These are phyloP conservation scores for Aspergillus tanneri DNA, from an alignment of 2,329 filamentous ascomycete species.

Conservation along the genomic window DNA sequence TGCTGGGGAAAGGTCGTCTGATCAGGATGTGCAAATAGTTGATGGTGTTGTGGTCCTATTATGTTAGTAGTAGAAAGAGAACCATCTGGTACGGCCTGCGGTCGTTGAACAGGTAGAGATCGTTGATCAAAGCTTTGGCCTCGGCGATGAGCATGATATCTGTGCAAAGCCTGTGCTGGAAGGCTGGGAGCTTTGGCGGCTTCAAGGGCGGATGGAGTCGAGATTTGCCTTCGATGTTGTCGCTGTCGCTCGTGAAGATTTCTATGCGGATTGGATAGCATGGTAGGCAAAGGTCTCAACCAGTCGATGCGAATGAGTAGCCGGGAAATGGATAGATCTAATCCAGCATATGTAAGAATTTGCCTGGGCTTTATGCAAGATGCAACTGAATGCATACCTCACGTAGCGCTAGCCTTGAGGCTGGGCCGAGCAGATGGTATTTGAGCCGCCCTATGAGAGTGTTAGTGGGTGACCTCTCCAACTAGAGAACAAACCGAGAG, in stretches of 20 bases:
- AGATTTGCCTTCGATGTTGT: conserved; percentile 83
- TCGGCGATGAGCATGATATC: conserved; percentile 66
- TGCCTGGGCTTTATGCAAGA: background rate
- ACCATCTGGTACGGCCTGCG: conserved; percentile 50
- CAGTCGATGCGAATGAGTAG: conserved; percentile 18
- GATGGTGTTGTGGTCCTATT: conserved; percentile 66
- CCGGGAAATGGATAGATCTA: conserved; percentile 44
- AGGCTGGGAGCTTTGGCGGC: conserved; percentile 68
- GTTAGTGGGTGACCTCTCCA: conserved; percentile 47
- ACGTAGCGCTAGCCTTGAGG: conserved; percentile 81
- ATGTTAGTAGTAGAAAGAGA: conserved; percentile 56
- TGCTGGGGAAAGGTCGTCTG: conserved; percentile 43
- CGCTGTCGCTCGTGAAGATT: conserved; percentile 71
- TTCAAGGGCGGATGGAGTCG: conserved; percentile 76
- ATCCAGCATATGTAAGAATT: conserved; percentile 18
- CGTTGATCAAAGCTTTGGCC: conserved; percentile 81
- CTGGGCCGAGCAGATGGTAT: conserved; percentile 32
- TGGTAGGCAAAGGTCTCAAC: conserved; percentile 48
- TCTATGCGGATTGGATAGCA: conserved; percentile 75
- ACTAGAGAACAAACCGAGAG: conserved; percentile 29
- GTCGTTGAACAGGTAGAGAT: conserved; percentile 55
- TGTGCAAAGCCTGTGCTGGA: conserved; percentile 54
- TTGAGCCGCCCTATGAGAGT: conserved; percentile 60
- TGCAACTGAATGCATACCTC: conserved; percentile 55
- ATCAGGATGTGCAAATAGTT: conserved; percentile 72